Evolutionary conservation across 768 basidiomycete genomes (phyloP), one percentile per base, ranked within the genome.

Genomic region (Lactifluus volemus): DNA sequence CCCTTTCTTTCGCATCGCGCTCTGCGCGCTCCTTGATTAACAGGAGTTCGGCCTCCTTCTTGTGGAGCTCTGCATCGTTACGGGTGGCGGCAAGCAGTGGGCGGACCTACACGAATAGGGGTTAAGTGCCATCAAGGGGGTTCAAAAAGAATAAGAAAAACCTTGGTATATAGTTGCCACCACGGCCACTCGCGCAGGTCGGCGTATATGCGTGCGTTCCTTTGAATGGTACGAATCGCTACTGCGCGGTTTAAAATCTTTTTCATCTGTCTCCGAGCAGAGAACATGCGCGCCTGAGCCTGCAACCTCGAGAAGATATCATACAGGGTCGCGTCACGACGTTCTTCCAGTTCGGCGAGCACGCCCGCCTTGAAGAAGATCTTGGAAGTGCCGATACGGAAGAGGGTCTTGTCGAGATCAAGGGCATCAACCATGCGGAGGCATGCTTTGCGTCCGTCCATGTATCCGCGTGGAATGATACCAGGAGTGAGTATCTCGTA

Each of bases 341-440:
- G 81, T 67, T 98, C 97, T 71, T 98, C 97, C 9, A 98, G 80
- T 67, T 96, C 96, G 36, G 97, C 97, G 15, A 99, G 80, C 4
- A 97, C 92, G 4, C 96, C 95, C 2, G 97, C 95, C 70, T 98
- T 98, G 84, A 99, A 98, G 78, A 98, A 99, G 62, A 98, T 90
- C 75, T 99, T 99, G 41, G 93, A 96, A 0, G 91, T 92, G 6
- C 97, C 97, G 56, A 98, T 89, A 68, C 87, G 89, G 80, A 85
- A 97, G 19, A 85, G 79, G 3, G 82, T 77, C 51, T 88, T 84
- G 70, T 97, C 94, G 39, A 99, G 82, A 50, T 95, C 90, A 47
- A 98, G 78, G 5, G 89, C 84, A 59, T 86, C 85, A 38, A 97
- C 88, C 84, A 99, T 98, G 6, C 89, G 82, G 39, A 89, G 77